phyloP scores from a whole-genome alignment of 2,329 filamentous ascomycete species.

The Fusarium cicatricum region DNA sequence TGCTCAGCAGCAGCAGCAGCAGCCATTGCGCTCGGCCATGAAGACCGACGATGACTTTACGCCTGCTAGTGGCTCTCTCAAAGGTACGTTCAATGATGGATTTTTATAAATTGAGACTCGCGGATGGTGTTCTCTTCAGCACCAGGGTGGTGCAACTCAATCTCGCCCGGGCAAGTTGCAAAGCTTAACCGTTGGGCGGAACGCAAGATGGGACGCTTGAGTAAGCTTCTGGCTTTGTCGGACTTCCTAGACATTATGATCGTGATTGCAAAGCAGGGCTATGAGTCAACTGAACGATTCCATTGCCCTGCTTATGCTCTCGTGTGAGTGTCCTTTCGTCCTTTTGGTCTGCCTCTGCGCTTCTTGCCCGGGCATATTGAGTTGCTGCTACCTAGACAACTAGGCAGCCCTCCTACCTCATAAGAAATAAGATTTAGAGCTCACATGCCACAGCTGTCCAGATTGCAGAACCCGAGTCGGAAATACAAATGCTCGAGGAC shows the following conservation, averaged over 20 bases:
- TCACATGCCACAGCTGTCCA: slow-evolving; percentile 58
- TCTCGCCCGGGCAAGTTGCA: slow-evolving; percentile 8
- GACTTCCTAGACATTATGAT: background rate
- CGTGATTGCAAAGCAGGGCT: background rate
- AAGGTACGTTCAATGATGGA: slow-evolving; percentile 50
- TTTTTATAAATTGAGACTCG: background rate
- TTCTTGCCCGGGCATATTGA: background rate
- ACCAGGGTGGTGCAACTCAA: slow-evolving; percentile 11
- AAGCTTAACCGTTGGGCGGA: background rate
- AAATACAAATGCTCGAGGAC: slow-evolving; percentile 44
- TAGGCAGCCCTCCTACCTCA: background rate
- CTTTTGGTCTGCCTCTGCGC: background rate
- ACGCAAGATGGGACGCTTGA: background rate
- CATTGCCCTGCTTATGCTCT: slow-evolving; percentile 2
- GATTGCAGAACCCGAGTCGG: slow-evolving; percentile 61
- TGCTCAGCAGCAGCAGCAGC: slow-evolving; percentile 31
- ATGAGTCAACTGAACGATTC: background rate
- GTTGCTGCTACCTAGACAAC: background rate
- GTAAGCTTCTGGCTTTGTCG: background rate
- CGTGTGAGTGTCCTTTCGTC: slow-evolving; percentile 9
- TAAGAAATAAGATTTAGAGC: slow-evolving; percentile 15
- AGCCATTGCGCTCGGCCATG: slow-evolving; percentile 53
- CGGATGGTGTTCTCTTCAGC: background rate
- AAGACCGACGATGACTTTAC: slow-evolving; percentile 55
- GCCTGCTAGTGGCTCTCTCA: slow-evolving; percentile 50